Evolutionary conservation across 2,329 filamentous ascomycete species (phyloP).

Genomic region (Orbilia blumenaviensis): DNA sequence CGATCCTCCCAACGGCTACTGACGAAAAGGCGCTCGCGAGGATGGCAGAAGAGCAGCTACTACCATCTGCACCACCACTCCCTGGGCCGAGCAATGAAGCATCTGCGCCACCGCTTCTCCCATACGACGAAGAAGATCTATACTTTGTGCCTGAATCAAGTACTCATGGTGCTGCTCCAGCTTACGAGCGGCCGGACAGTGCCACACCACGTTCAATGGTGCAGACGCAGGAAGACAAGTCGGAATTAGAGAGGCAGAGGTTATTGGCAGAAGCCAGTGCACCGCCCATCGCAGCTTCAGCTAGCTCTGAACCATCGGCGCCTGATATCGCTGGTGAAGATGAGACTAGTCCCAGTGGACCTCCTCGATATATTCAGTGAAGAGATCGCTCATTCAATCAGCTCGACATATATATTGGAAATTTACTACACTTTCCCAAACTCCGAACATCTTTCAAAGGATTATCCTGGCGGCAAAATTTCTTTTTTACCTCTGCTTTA

Average conservation of each 20-base stretch:
- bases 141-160: conserved; percentile 52
- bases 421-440: background rate
- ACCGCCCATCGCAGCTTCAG: conserved; percentile 62
- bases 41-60: conserved; percentile 54
- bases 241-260: conserved; percentile 75
- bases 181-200: conserved; percentile 47
- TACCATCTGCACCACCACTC: conserved; percentile 55
- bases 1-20: conserved; percentile 54
- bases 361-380: conserved; percentile 49
- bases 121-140: conserved; percentile 61
- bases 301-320: conserved; percentile 55
- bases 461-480: background rate
- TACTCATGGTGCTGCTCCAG: conserved; percentile 33
- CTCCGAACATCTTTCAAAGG: no score
- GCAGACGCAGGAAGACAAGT: conserved; percentile 74
- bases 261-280: conserved; percentile 73
- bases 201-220: conserved; percentile 52
- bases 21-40: conserved; percentile 55
- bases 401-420: background rate
- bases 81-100: conserved; percentile 59
- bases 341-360: conserved; percentile 15
- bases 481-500: conserved; percentile 3
- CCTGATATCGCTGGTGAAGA: conserved; percentile 51
- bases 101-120: conserved; percentile 63
- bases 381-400: background rate